phyloP scores from a whole-genome alignment of 73 alveolate species.

The Durusdinium trenchii region DNA sequence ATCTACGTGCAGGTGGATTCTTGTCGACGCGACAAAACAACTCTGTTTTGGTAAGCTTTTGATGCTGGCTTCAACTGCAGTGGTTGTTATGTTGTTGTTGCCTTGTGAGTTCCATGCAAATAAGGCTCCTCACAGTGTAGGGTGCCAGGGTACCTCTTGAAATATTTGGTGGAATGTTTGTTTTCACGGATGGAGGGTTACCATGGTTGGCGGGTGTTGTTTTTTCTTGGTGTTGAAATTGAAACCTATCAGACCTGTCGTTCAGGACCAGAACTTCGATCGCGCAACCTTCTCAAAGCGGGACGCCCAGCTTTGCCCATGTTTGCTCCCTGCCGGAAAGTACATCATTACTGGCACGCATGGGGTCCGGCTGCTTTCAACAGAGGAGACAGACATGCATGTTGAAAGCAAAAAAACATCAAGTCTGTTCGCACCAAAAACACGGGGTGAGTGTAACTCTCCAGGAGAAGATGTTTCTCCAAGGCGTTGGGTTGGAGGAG shows the following conservation, averaged over 20 bases:
- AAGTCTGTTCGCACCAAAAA: too few species aligned
- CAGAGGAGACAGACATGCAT: too few species aligned
- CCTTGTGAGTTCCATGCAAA: not conserved
- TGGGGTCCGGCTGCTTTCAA: too few species aligned
- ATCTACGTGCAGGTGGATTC: not conserved
- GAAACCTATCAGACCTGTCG: too few species aligned
- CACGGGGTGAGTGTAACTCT: too few species aligned
- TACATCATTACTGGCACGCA: not conserved
- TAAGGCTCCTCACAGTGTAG: not conserved
- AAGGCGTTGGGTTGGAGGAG: constrained; percentile 1
- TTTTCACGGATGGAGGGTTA: too few species aligned
- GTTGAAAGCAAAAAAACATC: too few species aligned
- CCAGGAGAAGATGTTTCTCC: not conserved
- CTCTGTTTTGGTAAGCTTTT: not conserved
- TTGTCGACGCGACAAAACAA: too few species aligned
- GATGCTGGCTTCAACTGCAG: not conserved
- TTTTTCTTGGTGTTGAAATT: too few species aligned
- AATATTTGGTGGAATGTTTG: too few species aligned
- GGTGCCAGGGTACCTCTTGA: too few species aligned
- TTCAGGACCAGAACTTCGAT: constrained; percentile 35
- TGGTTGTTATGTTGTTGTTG: not conserved
- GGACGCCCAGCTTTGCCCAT: not conserved
- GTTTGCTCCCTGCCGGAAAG: constrained; percentile 25
- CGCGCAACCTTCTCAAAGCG: not conserved
- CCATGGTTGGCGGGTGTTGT: too few species aligned